A percentile compares a stretch with the other conserved stretches of the same genome.
Evolutionary conservation across 352 stramenopile species (phyloP).

Genomic region (Pythium monospermum): DNA sequence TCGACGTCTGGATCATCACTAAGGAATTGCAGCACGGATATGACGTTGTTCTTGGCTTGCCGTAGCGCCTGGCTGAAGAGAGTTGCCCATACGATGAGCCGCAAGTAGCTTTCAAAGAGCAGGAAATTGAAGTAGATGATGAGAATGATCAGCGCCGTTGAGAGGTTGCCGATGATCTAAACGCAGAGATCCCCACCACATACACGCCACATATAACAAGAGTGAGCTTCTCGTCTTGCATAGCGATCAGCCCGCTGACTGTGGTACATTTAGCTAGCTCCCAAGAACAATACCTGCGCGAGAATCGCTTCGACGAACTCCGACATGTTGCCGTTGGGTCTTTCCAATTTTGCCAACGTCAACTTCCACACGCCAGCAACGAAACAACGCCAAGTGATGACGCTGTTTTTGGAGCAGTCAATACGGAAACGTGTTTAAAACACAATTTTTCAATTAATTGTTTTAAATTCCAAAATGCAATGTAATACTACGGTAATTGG

Average conservation of each 20-base stretch:
- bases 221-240: no score
- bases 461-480: neutral
- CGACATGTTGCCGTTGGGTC: slow-evolving; percentile 34
- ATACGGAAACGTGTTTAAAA: slow-evolving; percentile 1
- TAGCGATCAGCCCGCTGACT: no score
- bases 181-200: no score
- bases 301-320: slow-evolving; percentile 84
- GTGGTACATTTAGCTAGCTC: neutral
- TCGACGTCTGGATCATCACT: slow-evolving; percentile 74
- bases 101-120: slow-evolving; percentile 86
- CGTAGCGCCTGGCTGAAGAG: slow-evolving; percentile 82
- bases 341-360: slow-evolving; percentile 13
- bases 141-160: slow-evolving; percentile 77
- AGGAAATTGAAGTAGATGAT: slow-evolving; percentile 90
- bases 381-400: slow-evolving; percentile 3
- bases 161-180: slow-evolving; percentile 86
- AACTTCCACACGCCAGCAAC: slow-evolving; percentile 16
- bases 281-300: slow-evolving; percentile 41
- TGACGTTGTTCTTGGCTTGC: slow-evolving; percentile 82
- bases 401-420: neutral
- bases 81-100: slow-evolving; percentile 84
- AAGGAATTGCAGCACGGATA: slow-evolving; percentile 79
- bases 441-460: neutral
- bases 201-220: no score
- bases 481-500: no score